Conservation (phyloP, 139 green algal genomes). For the Zygnema cylindricum region DNA sequence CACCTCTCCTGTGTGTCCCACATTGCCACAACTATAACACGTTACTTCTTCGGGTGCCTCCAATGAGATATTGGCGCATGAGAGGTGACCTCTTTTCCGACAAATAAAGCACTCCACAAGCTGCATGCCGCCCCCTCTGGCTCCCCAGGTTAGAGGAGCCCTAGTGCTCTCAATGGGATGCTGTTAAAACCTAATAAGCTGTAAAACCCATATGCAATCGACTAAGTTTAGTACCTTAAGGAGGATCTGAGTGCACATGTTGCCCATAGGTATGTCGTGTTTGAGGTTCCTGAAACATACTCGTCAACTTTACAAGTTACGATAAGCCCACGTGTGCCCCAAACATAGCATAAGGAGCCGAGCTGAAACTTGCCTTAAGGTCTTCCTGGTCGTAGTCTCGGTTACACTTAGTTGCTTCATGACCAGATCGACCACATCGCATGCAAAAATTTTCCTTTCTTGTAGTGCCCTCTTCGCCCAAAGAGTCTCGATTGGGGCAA, state of each 20-base stretch:
- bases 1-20: slow-evolving; percentile 36
- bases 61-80: background rate
- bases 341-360: no score
- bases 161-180: background rate
- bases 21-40: slow-evolving; percentile 27
- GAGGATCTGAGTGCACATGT: no score
- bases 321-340: no score
- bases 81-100: slow-evolving; percentile 26
- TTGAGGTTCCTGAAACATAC: no score
- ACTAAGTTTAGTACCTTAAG: no score
- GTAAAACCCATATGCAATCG: no score
- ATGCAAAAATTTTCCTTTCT: slow-evolving; percentile 20
- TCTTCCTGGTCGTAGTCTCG: slow-evolving; percentile 30
- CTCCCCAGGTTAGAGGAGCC: background rate
- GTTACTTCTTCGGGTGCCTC: slow-evolving; percentile 10
- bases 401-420: background rate
- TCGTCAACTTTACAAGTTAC: no score
- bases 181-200: no score
- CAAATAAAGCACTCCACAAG: slow-evolving; percentile 37
- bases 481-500: slow-evolving; percentile 21
- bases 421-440: slow-evolving; percentile 24
- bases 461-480: background rate
- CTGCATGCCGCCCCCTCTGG: background rate
- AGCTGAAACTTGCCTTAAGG: slow-evolving; percentile 26
- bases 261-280: no score